Evolutionary conservation across 2,329 filamentous ascomycete genomes (phyloP).

Genomic region (Diaporthe capsici): DNA sequence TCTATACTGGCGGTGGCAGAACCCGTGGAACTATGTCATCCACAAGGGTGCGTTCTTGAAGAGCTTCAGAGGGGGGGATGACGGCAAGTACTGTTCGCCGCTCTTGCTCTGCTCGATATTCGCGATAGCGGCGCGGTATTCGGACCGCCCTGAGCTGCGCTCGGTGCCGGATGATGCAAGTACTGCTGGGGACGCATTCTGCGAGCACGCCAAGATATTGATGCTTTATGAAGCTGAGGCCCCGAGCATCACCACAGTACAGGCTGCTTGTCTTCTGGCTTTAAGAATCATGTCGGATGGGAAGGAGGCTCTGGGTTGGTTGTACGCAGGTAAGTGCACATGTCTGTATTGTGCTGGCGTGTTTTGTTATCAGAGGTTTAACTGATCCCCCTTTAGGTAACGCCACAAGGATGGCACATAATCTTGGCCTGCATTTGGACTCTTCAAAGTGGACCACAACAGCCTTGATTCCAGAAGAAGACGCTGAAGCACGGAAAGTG

Average conservation of each 20-base stretch:
- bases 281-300: constrained; percentile 44
- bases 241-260: constrained; percentile 45
- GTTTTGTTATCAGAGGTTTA: neutral
- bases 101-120: constrained; percentile 45
- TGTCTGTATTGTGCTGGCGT: no score
- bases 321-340: constrained; percentile 42
- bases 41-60: constrained; percentile 44
- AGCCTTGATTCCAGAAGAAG: constrained; percentile 40
- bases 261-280: constrained; percentile 44
- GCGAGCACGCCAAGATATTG: constrained; percentile 45
- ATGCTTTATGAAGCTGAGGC: constrained; percentile 46
- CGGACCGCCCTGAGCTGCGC: constrained; percentile 44
- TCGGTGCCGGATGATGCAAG: constrained; percentile 42
- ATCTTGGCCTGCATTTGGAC: constrained; percentile 46
- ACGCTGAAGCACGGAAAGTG: constrained; percentile 44
- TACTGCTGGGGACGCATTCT: constrained; percentile 45
- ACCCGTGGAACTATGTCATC: constrained; percentile 48
- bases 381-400: constrained; percentile 39
- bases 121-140: constrained; percentile 46
- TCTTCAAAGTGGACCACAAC: constrained; percentile 40
- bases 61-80: constrained; percentile 40
- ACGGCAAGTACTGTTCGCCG: constrained; percentile 43
- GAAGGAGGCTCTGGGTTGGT: constrained; percentile 46
- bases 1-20: constrained; percentile 48
- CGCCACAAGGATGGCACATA: constrained; percentile 47